These are phyloP conservation scores for Venturiaceae sp. DNA, from an alignment of 2,329 filamentous ascomycete genomes.

Conservation along the genomic window DNA sequence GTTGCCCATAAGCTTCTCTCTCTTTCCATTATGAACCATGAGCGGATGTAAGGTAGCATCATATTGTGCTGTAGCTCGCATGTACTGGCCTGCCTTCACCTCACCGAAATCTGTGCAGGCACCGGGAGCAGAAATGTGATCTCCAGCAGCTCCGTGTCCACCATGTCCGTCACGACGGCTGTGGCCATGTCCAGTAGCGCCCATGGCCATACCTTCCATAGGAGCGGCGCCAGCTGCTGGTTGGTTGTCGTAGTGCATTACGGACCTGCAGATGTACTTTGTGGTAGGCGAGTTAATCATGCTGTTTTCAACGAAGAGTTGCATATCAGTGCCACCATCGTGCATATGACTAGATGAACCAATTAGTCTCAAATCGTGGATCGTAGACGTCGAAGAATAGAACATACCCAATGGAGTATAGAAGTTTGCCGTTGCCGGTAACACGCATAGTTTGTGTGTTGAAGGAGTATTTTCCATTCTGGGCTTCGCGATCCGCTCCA, in stretches of 20 bases:
- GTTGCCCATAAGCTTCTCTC: conserved; percentile 9
- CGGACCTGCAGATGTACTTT: conserved; percentile 7
- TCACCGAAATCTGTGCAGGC: conserved; percentile 7
- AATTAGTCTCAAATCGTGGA: neutral
- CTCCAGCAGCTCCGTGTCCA: neutral
- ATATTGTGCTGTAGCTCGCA: neutral
- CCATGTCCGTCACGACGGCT: conserved; percentile 1
- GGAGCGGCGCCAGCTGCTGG: neutral
- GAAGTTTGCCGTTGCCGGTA: neutral
- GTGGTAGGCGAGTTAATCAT: neutral
- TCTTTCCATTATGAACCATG: conserved; percentile 7
- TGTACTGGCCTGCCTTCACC: neutral
- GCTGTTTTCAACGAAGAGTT: neutral
- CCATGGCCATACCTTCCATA: conserved; percentile 3
- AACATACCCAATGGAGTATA: conserved; percentile 6
- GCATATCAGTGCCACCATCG: conserved; percentile 6
- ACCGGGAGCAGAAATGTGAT: conserved; percentile 9
- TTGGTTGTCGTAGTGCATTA: conserved; percentile 8
- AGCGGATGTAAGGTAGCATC: neutral
- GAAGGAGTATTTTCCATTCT: conserved; percentile 5
- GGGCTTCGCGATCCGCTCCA: neutral
- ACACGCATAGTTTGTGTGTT: neutral
- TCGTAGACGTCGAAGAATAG: neutral
- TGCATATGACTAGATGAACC: conserved; percentile 5
- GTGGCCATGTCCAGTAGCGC: neutral